Percentiles rank a stretch among this genome's conserved stretches.
Conservation (phyloP, 2,329 filamentous ascomycete genomes). For the Lanzia echinophila region DNA sequence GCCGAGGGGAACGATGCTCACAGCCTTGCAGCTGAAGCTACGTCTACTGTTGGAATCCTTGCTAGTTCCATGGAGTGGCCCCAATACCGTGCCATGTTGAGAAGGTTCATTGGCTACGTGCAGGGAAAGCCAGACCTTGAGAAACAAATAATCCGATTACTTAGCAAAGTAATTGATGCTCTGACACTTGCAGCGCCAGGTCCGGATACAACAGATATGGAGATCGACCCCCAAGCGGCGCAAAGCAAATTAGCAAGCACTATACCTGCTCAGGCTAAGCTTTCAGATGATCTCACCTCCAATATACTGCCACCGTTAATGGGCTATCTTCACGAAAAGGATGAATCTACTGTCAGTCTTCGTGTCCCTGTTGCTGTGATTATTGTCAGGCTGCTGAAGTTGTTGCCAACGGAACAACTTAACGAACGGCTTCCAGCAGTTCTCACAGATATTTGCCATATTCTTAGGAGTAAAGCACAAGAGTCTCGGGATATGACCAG, state of each 20-base stretch:
- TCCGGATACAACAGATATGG: slow-evolving; percentile 26
- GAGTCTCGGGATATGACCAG: slow-evolving; percentile 87
- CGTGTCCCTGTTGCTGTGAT: slow-evolving; percentile 87
- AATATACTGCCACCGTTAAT: slow-evolving; percentile 73
- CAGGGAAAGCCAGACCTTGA: slow-evolving; percentile 73
- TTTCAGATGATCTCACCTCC: slow-evolving; percentile 64
- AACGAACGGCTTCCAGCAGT: slow-evolving; percentile 71
- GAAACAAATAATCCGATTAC: slow-evolving; percentile 76
- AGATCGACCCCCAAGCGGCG: slow-evolving; percentile 30
- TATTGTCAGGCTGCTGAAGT: slow-evolving; percentile 76
- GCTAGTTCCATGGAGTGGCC: slow-evolving; percentile 78
- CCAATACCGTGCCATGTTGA: slow-evolving; percentile 78
- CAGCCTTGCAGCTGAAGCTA: slow-evolving; percentile 78
- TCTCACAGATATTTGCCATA: slow-evolving; percentile 86
- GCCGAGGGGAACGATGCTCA: slow-evolving; percentile 69
- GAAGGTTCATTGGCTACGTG: slow-evolving; percentile 77
- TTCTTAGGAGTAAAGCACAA: slow-evolving; percentile 80
- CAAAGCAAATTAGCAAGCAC: slow-evolving; percentile 50
- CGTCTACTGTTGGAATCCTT: slow-evolving; percentile 70
- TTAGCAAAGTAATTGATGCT: slow-evolving; percentile 76
- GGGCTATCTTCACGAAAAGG: slow-evolving; percentile 87
- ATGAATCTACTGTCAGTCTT: slow-evolving; percentile 88
- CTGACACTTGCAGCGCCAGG: slow-evolving; percentile 48
- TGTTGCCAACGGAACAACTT: slow-evolving; percentile 69
- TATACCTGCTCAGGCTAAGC: slow-evolving; percentile 59